These are phyloP conservation scores for Trypanosomatidae sp. DNA, from an alignment of 208 protist species.

Conservation along the genomic window DNA sequence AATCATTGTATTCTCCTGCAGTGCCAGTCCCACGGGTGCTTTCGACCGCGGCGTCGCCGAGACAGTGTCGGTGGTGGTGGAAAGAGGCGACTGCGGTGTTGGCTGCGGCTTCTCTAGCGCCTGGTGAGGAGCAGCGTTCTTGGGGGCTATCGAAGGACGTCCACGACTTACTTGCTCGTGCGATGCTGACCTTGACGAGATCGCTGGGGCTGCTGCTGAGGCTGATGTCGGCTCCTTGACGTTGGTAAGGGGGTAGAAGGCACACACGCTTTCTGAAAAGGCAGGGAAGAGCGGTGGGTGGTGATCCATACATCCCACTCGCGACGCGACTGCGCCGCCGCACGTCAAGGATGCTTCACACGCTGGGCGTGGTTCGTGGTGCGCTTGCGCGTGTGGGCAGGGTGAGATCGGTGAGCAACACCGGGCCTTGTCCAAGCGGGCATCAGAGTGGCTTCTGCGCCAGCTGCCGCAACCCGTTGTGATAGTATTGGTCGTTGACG, in stretches of 20 bases:
- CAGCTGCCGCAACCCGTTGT: not conserved
- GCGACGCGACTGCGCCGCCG: not conserved
- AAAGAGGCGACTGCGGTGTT: constrained; percentile 1
- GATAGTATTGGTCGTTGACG: not conserved
- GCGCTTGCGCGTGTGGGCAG: not conserved
- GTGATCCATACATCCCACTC: not conserved
- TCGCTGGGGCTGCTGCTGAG: not conserved
- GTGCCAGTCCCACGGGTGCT: not conserved
- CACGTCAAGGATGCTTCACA: not conserved
- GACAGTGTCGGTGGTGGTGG: constrained; percentile 1
- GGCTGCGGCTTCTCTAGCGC: not conserved
- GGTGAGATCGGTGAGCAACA: not conserved
- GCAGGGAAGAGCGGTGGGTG: not conserved
- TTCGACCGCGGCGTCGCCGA: not conserved
- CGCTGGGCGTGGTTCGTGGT: not conserved
- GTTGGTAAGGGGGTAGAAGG: constrained; percentile 15
- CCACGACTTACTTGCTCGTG: not conserved
- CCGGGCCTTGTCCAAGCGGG: not conserved
- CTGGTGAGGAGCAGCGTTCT: not conserved
- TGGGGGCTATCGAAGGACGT: not conserved
- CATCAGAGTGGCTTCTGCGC: not conserved
- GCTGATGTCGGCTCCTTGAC: not conserved
- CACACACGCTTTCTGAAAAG: constrained; percentile 5
- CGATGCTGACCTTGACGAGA: not conserved
- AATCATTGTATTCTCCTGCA: not conserved